Evolutionary conservation across 164 flowering plant species (phyloP).

Genomic region (Magnolia changhungtana): DNA sequence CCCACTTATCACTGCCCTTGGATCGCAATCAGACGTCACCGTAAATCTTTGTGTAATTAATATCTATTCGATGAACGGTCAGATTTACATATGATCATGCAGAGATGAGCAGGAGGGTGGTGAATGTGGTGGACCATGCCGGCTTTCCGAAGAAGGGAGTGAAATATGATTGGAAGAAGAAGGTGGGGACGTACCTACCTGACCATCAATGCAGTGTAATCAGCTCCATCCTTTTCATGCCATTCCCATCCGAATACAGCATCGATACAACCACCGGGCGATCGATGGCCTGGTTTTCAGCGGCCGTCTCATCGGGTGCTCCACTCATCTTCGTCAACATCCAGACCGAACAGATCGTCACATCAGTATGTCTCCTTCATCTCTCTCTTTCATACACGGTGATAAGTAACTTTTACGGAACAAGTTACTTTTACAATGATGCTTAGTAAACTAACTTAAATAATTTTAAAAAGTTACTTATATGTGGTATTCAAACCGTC

Average conservation of each 20-base stretch:
- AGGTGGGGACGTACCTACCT: constrained; percentile 39
- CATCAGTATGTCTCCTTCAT: constrained; percentile 18
- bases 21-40: too few relatives aligned
- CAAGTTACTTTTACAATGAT: too few relatives aligned
- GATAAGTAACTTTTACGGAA: too few relatives aligned
- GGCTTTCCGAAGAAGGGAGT: constrained; percentile 34
- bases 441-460: too few relatives aligned
- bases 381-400: neutral
- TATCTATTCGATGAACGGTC: too few relatives aligned
- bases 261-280: constrained; percentile 36
- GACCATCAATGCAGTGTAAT: constrained; percentile 35
- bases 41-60: too few relatives aligned
- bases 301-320: constrained; percentile 53
- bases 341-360: constrained; percentile 47
- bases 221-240: constrained; percentile 53
- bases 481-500: too few relatives aligned
- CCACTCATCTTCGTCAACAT: constrained; percentile 61
- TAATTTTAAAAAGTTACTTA: too few relatives aligned
- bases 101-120: constrained; percentile 59
- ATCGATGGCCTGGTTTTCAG: constrained; percentile 67
- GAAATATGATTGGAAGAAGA: constrained; percentile 54
- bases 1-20: too few relatives aligned
- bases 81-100: constrained; percentile 8
- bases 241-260: constrained; percentile 18
- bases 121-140: constrained; percentile 22